phyloP scores from a whole-genome alignment of 352 stramenopile genomes.

The Phytophthora ohioensis region DNA sequence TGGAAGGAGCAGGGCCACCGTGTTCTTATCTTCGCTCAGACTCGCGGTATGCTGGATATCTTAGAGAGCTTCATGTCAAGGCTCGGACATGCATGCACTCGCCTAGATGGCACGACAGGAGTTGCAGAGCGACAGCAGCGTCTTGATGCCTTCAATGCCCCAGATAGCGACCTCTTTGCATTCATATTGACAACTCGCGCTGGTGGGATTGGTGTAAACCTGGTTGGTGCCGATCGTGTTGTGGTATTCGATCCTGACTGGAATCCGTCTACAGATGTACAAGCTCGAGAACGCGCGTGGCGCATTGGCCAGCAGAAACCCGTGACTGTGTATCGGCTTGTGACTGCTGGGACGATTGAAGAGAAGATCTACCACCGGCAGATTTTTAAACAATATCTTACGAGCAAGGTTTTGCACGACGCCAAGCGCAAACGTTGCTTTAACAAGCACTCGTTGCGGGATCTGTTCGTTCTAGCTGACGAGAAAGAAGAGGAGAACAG shows the following conservation, averaged over 20 bases:
- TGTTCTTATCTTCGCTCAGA: constrained; percentile 98
- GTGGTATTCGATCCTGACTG: constrained; percentile 99
- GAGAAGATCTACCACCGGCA: constrained; percentile 99
- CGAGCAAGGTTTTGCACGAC: constrained; percentile 97
- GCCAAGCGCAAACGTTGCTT: constrained; percentile 97
- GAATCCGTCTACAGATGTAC: constrained; percentile 97
- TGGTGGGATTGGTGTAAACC: constrained; percentile 97
- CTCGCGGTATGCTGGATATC: constrained; percentile 97
- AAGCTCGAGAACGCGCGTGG: constrained; percentile 98
- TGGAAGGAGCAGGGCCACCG: constrained; percentile 97
- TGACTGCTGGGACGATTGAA: constrained; percentile 98
- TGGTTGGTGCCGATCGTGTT: constrained; percentile 96
- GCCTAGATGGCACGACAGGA: constrained; percentile 97
- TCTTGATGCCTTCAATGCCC: constrained; percentile 97
- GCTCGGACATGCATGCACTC: constrained; percentile 91
- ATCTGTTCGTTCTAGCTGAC: constrained; percentile 95
- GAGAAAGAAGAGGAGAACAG: constrained; percentile 63
- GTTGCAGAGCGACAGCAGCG: constrained; percentile 93
- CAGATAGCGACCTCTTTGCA: constrained; percentile 78
- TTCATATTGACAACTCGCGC: constrained; percentile 90
- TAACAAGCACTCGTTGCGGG: constrained; percentile 95
- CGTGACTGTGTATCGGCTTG: constrained; percentile 92
- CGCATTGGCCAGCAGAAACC: constrained; percentile 91
- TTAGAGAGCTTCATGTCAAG: constrained; percentile 93
- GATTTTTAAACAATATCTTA: constrained; percentile 99